Evolutionary conservation across 495 filamentous ascomycete species (phyloP).

Genomic region (Penicillium cataractarum): DNA sequence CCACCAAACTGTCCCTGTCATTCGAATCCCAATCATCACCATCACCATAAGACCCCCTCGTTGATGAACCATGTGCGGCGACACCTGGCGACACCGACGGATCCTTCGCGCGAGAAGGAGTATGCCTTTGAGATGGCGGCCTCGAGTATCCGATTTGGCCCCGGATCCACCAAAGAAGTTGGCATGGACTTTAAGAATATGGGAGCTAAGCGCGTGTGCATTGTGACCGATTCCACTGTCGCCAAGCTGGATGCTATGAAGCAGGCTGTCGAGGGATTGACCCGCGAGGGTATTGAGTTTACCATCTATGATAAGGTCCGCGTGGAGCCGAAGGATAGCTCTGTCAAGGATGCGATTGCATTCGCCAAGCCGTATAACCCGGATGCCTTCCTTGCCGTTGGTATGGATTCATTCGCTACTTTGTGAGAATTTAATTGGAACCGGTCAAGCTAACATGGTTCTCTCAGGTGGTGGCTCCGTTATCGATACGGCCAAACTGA

Average conservation of each 20-base stretch:
- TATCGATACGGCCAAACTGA: slow-evolving; percentile 97
- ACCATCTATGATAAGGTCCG: slow-evolving; percentile 76
- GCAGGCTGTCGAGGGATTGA: slow-evolving; percentile 76
- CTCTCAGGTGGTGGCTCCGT: slow-evolving; percentile 66
- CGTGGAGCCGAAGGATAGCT: slow-evolving; percentile 92
- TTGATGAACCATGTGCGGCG: slow-evolving; percentile 60
- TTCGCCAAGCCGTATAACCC: slow-evolving; percentile 77
- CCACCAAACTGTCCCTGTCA: slow-evolving; percentile 93
- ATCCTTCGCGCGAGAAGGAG: slow-evolving; percentile 77
- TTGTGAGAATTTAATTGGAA: too few relatives aligned
- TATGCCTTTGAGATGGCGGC: slow-evolving; percentile 99
- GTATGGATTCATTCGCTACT: too few relatives aligned
- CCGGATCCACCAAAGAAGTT: slow-evolving; percentile 93
- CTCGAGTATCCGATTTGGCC: slow-evolving; percentile 89
- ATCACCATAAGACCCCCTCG: slow-evolving; percentile 56
- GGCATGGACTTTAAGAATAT: slow-evolving; percentile 98
- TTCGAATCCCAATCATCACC: slow-evolving; percentile 75
- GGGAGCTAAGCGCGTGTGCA: slow-evolving; percentile 79
- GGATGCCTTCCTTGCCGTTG: slow-evolving; percentile 91
- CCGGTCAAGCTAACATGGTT: slow-evolving; percentile 7
- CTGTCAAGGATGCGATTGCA: slow-evolving; percentile 82
- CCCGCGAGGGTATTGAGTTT: slow-evolving; percentile 74
- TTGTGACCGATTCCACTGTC: slow-evolving; percentile 87
- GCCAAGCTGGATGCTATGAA: slow-evolving; percentile 80
- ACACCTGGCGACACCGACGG: slow-evolving; percentile 72